These are phyloP conservation scores for Xylariaceae sp. DNA, from an alignment of 2,329 filamentous ascomycete genomes.

Conservation along the genomic window DNA sequence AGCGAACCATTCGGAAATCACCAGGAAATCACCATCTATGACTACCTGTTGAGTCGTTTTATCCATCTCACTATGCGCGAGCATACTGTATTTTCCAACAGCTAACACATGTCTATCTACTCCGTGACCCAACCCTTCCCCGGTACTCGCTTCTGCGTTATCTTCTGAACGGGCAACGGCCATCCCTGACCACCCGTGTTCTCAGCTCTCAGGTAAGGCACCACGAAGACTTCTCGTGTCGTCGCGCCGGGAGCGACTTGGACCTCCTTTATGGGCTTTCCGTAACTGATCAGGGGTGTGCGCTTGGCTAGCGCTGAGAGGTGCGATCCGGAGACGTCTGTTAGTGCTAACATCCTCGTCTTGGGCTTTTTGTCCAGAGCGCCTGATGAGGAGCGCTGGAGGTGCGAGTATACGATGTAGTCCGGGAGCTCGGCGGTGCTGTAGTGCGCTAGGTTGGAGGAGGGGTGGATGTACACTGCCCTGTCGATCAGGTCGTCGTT, in stretches of 20 bases:
- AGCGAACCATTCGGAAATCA: no score
- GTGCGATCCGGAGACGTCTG: conserved; percentile 70
- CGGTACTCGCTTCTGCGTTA: conserved; percentile 70
- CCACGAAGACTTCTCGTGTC: conserved; percentile 74
- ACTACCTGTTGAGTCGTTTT: no score
- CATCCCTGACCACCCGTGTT: conserved; percentile 66
- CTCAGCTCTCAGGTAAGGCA: conserved; percentile 71
- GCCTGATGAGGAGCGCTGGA: conserved; percentile 59
- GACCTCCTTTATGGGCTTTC: conserved; percentile 88
- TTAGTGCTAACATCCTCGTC: conserved; percentile 84
- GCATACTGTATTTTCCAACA: neutral
- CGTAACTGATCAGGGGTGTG: conserved; percentile 77
- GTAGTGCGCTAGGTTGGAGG: conserved; percentile 71
- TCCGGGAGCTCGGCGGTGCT: conserved; percentile 72
- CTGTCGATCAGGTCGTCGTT: conserved; percentile 45
- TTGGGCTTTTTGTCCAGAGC: conserved; percentile 54
- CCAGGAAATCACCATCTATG: no score
- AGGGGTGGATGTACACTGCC: conserved; percentile 83
- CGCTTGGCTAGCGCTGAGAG: conserved; percentile 76
- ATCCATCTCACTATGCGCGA: no score
- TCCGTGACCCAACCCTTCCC: conserved; percentile 73
- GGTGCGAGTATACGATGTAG: conserved; percentile 82
- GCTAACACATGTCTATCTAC: conserved; percentile 25
- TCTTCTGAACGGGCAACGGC: conserved; percentile 81
- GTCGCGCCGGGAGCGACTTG: conserved; percentile 40